Evolutionary conservation across 2,329 filamentous ascomycete genomes (phyloP), one percentile per base, ranked within the genome.

Genomic region (Cladosporium sp.): DNA sequence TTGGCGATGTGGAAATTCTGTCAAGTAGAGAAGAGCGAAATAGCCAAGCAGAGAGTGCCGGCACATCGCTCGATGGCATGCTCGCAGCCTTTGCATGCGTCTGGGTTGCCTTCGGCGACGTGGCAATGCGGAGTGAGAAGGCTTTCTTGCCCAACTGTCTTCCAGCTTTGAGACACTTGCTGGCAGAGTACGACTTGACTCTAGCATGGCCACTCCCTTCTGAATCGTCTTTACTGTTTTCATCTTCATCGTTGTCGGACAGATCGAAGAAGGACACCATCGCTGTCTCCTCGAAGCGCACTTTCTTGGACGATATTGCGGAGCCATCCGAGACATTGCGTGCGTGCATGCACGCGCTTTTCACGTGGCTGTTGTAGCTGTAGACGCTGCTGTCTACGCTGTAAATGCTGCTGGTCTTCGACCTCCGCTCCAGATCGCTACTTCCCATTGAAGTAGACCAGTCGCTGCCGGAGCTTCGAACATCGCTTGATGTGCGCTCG

Each of bases 351-450:
- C 36, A 32, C 15, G 18, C 29, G 16, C 36, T 33, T 22, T 25
- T 48, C 7, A 35, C 36, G 12, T 25, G 30, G 33, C 35, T 39
- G 33, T 25, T 29, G 25, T 38, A 29, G 36, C 36, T 35, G 16
- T 32, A 36, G 7, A 40, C 20, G n/a, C 45, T 48, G n/a, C 35
- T 40, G 36, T 48, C 36, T 30, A 27, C 19, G 45, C 45, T 48
- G 45, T 48, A 33, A 3, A 48, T 20, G 18, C 45, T 48, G 29
- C 45, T 39, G 18, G 36, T 16, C 3, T 12, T 35, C 16, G 36
- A 48, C 13, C 29, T 33, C n/a, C 30, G n/a, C 13, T 27, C 29
- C 35, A 35, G 2, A 15, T 39, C 12, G 27, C 45, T 48, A 36
- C 45, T 40, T 2, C 35, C 25, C 15, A 27, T 27, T 25, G 45